Base-by-base conservation (phyloP, 192 early-diverging fungal genomes). In the Spizellomyces sp. region DNA sequence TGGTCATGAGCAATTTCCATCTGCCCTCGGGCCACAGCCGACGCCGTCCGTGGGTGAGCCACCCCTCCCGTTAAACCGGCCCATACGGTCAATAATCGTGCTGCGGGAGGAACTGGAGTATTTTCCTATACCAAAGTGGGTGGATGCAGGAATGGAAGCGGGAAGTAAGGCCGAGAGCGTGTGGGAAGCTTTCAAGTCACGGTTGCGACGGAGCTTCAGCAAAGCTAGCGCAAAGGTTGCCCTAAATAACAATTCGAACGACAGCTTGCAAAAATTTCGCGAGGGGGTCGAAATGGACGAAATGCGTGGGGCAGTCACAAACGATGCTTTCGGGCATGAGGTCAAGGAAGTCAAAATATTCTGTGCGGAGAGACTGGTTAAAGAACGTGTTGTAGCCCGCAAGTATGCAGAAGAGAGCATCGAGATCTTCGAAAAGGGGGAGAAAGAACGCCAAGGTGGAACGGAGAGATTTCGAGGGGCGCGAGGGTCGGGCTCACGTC, bases 81-180 rank as follows among this genome's bases (percentile, higher is more conserved):
- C 61, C 36, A 74, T 74, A 36, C 71, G 67, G 5, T n/a, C 70
- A 10, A 44, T 74, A 19, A 48, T 74, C 21, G 57, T 74, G n/a
- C 41, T 74, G 44, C 60, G 73, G 55, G 73, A 74, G 43, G 73
- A 75, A 47, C 7, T 74, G 36, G 73, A 74, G 36, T 75, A 21
- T 52, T 75, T 67, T 19, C 66, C 66, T 5, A 57, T 67, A 6
- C 17, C 54, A 5, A 57, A 14, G 17, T 65, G 36, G 63, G 21
- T 14, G 5, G 66, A 57, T 54, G 54, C 47, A 10, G 17, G 17
- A 41, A 36, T 36, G 27, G 27, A 36, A 36, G 27, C 27, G 27
- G 27, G 27, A 36, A 36, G 27, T 36, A 36, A 36, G 27, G 14
- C 4, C 9, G 43, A 57, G 14, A 45, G 50, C 9, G 6, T 67